These are phyloP conservation scores for Theobroma grandiflorum DNA, from an alignment of 441 rosid species.

Conservation along the genomic window DNA sequence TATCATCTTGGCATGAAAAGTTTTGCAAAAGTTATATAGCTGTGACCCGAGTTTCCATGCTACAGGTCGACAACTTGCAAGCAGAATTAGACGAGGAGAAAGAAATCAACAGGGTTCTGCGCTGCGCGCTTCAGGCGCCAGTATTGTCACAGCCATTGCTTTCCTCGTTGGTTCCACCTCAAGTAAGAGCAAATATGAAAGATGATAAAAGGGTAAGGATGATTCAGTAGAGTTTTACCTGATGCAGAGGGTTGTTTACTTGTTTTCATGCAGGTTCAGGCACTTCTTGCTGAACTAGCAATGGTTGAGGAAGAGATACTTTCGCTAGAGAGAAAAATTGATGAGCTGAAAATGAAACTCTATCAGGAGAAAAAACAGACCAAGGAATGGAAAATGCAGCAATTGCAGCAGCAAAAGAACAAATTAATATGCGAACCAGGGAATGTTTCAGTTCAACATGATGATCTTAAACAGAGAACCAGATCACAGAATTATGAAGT, in stretches of 20 bases:
- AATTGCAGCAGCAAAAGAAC: conserved; percentile 39
- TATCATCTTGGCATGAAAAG: not conserved
- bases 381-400: conserved; percentile 51
- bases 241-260: not conserved
- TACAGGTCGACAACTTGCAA: conserved; percentile 68
- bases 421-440: conserved; percentile 34
- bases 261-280: conserved; percentile 55
- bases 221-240: not conserved
- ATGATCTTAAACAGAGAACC: conserved; percentile 46
- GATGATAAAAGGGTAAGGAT: not conserved
- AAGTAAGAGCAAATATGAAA: conserved; percentile 37
- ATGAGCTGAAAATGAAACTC: conserved; percentile 67
- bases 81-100: conserved; percentile 66
- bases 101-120: conserved; percentile 59
- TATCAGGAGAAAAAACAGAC: conserved; percentile 61
- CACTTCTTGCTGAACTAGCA: conserved; percentile 69
- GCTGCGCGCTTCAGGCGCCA: conserved; percentile 60
- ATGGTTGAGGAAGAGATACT: conserved; percentile 79
- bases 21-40: not conserved
- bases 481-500: conserved; percentile 59
- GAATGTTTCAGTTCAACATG: conserved; percentile 31
- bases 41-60: not conserved
- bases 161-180: conserved; percentile 69
- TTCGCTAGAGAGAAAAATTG: conserved; percentile 73
- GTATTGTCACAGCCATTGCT: conserved; percentile 54